These are phyloP conservation scores for Penicillium digitatum DNA, from an alignment of 2,329 filamentous ascomycete genomes.

Conservation along the genomic window DNA sequence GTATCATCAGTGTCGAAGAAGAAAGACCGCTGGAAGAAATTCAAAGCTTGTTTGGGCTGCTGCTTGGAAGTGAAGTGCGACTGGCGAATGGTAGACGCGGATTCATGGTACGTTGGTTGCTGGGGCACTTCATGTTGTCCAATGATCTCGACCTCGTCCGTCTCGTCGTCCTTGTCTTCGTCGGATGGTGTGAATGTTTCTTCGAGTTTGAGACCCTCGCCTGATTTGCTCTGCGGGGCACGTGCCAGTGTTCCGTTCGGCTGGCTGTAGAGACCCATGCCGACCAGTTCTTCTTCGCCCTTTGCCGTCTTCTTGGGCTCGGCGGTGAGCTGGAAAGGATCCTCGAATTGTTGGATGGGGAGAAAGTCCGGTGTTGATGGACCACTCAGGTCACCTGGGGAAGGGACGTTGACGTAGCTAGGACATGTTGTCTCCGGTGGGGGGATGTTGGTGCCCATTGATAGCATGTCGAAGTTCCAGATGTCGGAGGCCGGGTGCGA, in stretches of 20 bases:
- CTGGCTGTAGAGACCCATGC: constrained; percentile 75
- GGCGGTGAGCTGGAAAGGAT: constrained; percentile 21
- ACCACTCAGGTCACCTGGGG: constrained; percentile 33
- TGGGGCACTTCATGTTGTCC: constrained; percentile 9
- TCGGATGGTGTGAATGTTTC: constrained; percentile 68
- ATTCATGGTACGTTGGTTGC: constrained; percentile 7
- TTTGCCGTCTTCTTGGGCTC: constrained; percentile 53
- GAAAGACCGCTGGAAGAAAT: constrained; percentile 32
- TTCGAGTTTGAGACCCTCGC: constrained; percentile 75
- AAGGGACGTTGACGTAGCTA: constrained; percentile 35
- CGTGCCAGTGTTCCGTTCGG: constrained; percentile 58
- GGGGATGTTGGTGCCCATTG: constrained; percentile 32
- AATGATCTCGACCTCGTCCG: constrained; percentile 40
- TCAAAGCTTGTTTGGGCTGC: constrained; percentile 23
- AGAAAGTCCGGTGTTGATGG: constrained; percentile 40
- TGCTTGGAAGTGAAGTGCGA: constrained; percentile 16
- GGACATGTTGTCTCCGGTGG: constrained; percentile 30
- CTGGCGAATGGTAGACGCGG: constrained; percentile 9
- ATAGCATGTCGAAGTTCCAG: constrained; percentile 34
- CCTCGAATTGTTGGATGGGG: constrained; percentile 34
- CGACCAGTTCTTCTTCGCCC: constrained; percentile 44
- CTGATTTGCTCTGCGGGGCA: constrained; percentile 56
- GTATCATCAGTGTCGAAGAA: constrained; percentile 33
- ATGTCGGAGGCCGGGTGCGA: constrained; percentile 27
- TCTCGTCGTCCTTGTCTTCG: constrained; percentile 57